Percentiles rank a stretch among this genome's conserved stretches.
phyloP scores from a whole-genome alignment of 2,329 filamentous ascomycete species.

The Diaporthe citriasiana region DNA sequence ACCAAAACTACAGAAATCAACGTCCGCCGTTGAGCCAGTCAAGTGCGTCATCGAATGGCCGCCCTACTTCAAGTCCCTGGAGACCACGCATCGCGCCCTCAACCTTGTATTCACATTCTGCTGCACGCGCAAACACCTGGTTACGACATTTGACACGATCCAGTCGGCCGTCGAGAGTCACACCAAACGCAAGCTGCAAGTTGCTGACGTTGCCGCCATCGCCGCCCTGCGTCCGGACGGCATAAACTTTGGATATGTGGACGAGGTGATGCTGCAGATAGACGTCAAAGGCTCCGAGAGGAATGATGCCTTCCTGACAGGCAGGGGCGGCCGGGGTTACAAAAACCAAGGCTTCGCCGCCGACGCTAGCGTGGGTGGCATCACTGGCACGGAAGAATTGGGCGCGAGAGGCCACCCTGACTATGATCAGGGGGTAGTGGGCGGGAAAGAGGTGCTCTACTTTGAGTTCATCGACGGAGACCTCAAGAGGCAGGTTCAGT shows the following conservation, averaged over 20 bases:
- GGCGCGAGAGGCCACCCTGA: constrained; percentile 46
- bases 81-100: constrained; percentile 84
- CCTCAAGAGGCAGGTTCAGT: constrained; percentile 82
- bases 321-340: constrained; percentile 63
- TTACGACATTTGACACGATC: constrained; percentile 92
- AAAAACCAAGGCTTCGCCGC: constrained; percentile 63
- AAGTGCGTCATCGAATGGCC: constrained; percentile 75
- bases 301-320: constrained; percentile 75
- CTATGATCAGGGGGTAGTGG: constrained; percentile 50
- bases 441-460: constrained; percentile 78
- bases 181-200: constrained; percentile 76
- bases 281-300: constrained; percentile 78
- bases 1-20: constrained; percentile 39
- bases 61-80: constrained; percentile 77
- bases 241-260: constrained; percentile 88
- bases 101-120: constrained; percentile 97
- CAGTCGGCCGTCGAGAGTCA: constrained; percentile 87
- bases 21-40: constrained; percentile 42
- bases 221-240: constrained; percentile 82
- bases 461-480: constrained; percentile 96
- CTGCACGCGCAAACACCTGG: constrained; percentile 90
- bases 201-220: constrained; percentile 87
- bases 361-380: constrained; percentile 70
- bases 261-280: constrained; percentile 85
- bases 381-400: constrained; percentile 64